Base-by-base conservation (phyloP, 148 eudicot genomes). In the Rhododendron molle region DNA sequence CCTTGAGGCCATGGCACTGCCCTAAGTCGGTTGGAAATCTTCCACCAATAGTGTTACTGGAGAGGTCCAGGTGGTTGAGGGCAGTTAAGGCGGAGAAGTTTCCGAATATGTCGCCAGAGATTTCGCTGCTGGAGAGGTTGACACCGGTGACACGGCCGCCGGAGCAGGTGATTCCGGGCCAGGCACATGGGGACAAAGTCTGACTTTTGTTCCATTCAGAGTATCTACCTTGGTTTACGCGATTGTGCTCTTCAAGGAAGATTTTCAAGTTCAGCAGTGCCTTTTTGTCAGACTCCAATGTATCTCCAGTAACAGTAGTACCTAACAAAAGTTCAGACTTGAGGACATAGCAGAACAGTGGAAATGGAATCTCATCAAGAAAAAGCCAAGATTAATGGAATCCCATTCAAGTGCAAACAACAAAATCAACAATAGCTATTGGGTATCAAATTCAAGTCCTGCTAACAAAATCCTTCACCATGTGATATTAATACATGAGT, bases 81-180 rank as follows among this genome's bases (percentile, higher is more conserved):
- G 90, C 92, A 13, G 95, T 88, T 86, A 96, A 86, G 62, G 92
- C 89, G 2, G 99, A 94, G 84, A 96, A 95, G 87, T 95, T 95
- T 12, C 88, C 86, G 83, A 89, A 94, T 13, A 95, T 76, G 30
- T 85, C 86, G 21, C 97, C 97, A 69, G 92, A 52, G 40, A 96
- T 87, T 80, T 84, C 89, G 86, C 88, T 89, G 76, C 81, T 69
- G 16, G 98, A 94, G 34, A 96, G 94, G 86, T 95, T 83, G 54
- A 96, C 87, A 43, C 81, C 87, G n/a, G 92, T 90, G 38, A 96
- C 98, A 2, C 98, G 94, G 12, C 34, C 43, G 20, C 30, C 46
- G 56, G 7, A 83, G 87, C 99, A 96, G 10, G 91, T 80, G 74
- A 96, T 90, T 65, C 99, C 99, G 1, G 88, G 50, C 99, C 99